Conservation (phyloP, 345 rosid species). For the Rhodamnia rubescens region DNA sequence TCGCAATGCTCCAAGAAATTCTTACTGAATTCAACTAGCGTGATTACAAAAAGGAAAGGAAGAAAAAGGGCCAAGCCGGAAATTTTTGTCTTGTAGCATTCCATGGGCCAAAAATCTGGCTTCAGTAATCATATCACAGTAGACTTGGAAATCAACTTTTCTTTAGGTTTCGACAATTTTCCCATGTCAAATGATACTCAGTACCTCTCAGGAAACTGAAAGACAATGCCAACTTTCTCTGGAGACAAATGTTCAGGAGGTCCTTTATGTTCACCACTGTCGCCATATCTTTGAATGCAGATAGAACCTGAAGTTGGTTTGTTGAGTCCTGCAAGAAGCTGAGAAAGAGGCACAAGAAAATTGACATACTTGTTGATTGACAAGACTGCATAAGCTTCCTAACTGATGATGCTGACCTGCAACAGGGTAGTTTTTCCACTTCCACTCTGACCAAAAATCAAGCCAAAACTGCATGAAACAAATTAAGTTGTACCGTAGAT, state of each 20-base stretch:
- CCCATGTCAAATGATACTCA: neutral
- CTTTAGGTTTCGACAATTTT: neutral
- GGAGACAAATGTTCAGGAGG: conserved; percentile 36
- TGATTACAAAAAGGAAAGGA: neutral
- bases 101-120: neutral
- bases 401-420: conserved; percentile 34
- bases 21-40: neutral
- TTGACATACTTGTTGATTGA: neutral
- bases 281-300: conserved; percentile 48
- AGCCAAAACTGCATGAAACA: conserved; percentile 60
- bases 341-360: conserved; percentile 3
- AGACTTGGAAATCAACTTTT: neutral
- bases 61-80: neutral
- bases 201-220: conserved; percentile 96
- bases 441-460: conserved; percentile 94
- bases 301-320: conserved; percentile 87
- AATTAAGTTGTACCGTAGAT: neutral
- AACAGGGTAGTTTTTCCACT: conserved; percentile 92
- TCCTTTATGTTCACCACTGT: conserved; percentile 38
- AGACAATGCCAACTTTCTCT: conserved; percentile 82
- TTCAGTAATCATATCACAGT: neutral
- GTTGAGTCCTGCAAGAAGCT: conserved; percentile 89
- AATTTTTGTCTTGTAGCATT: neutral
- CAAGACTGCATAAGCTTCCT: neutral
- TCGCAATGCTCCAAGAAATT: neutral